Evolutionary conservation across 148 eudicot genomes (phyloP).

Genomic region (Mesembryanthemum crystallinum): DNA sequence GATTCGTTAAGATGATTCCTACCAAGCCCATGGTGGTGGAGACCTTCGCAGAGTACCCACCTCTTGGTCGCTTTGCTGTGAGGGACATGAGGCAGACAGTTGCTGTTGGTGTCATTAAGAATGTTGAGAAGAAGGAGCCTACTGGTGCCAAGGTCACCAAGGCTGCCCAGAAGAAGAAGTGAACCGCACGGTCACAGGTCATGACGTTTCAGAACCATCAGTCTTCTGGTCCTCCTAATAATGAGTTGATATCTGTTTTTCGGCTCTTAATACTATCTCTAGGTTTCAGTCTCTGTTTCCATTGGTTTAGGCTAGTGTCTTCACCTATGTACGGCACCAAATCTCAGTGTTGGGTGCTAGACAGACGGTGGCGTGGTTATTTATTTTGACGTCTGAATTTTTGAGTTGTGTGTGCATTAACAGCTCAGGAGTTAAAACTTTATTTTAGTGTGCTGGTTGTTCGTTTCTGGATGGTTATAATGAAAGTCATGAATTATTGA

Average conservation of each 20-base stretch:
- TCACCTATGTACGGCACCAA: slow-evolving; percentile 8
- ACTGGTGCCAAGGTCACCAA: slow-evolving; percentile 44
- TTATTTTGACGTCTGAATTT: too few relatives aligned
- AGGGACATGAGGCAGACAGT: slow-evolving; percentile 48
- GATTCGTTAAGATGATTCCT: slow-evolving; percentile 42
- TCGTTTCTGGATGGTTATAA: too few relatives aligned
- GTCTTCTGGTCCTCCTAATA: too few relatives aligned
- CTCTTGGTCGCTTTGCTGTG: slow-evolving; percentile 41
- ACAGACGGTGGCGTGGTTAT: slow-evolving; percentile 25
- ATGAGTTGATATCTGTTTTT: neutral
- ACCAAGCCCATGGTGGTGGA: slow-evolving; percentile 49
- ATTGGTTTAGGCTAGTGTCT: slow-evolving; percentile 3
- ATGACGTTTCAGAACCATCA: too few relatives aligned
- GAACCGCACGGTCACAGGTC: neutral
- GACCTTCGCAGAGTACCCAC: slow-evolving; percentile 38
- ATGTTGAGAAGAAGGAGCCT: slow-evolving; percentile 40
- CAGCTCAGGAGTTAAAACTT: too few relatives aligned
- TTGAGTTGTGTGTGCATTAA: too few relatives aligned
- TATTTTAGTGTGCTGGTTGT: too few relatives aligned
- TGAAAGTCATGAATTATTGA: too few relatives aligned
- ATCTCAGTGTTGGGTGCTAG: slow-evolving; percentile 26
- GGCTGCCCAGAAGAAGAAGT: slow-evolving; percentile 44
- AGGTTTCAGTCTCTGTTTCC: neutral
- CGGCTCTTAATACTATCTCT: neutral
- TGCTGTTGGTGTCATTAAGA: slow-evolving; percentile 45